Base-by-base conservation (phyloP, 2,329 filamentous ascomycete genomes). In the Taxawa tesnikishii region DNA sequence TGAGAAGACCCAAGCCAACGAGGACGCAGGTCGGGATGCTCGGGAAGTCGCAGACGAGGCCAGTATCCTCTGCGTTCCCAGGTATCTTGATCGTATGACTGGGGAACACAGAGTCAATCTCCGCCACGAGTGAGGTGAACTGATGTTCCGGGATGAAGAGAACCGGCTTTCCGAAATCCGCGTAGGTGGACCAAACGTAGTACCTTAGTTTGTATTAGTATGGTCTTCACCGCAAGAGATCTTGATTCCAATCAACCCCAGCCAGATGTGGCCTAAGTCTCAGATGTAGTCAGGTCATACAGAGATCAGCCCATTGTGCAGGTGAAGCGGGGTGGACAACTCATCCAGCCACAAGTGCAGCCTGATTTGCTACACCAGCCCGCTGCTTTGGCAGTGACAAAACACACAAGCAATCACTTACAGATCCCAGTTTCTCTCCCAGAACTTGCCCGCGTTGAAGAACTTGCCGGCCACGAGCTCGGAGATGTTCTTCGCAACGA, bases 381-480 rank as follows among this genome's bases (percentile, higher is more conserved):
- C n/a, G n/a, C n/a, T n/a, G n/a, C n/a, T n/a, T n/a, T n/a, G n/a
- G n/a, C n/a, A n/a, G n/a, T n/a, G n/a, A n/a, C n/a, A n/a, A n/a
- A n/a, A n/a, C n/a, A n/a, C n/a, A n/a, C n/a, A n/a, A n/a, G n/a
- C n/a, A n/a, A n/a, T n/a, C n/a, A 65, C 77, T 66, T 63, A 90
- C 82, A 93, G 59, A 40, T 88, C 75, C 85, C 85, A 94, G 8
- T 60, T 48, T 37, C 73, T 67, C 2, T 61, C 55, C 44, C 69
- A 71, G 41, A 80, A 62, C 30, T 83, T 61, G 16, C 58, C 67
- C 3, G 51, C 47, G 19, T 70, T 61, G 43, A 83, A 83, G 51
- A 70, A 66, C n/a, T 36, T 33, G 11, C 35, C 28, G 44, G 65
- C 47, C 54, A 67, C 39, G 46, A 56, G 45, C 71, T 80, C 37